Percentiles rank a stretch among this genome's conserved stretches.
Evolutionary conservation across 352 stramenopile species (phyloP).

Genomic region (Blastocystis sp.): DNA sequence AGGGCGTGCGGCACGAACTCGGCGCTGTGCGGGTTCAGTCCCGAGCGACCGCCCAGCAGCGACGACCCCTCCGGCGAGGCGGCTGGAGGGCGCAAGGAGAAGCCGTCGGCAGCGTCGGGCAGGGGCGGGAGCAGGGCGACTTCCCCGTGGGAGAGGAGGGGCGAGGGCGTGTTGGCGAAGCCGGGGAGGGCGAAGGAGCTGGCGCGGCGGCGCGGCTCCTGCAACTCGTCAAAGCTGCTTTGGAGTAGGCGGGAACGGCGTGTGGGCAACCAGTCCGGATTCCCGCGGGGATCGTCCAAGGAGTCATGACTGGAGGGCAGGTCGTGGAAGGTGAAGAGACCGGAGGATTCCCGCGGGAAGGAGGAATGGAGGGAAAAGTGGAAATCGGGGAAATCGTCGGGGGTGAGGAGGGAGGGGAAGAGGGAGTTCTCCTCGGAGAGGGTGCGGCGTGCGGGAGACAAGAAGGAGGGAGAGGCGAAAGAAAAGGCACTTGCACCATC

Average conservation of each 20-base stretch:
- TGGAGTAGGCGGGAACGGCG: too few relatives aligned
- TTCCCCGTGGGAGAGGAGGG: neutral
- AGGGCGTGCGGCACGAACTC: constrained; percentile 4
- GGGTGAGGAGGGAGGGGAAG: neutral
- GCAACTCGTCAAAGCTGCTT: too few relatives aligned
- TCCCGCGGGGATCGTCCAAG: too few relatives aligned
- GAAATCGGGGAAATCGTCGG: too few relatives aligned
- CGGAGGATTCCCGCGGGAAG: too few relatives aligned
- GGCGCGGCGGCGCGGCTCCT: too few relatives aligned
- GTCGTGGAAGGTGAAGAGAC: too few relatives aligned
- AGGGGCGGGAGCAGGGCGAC: neutral
- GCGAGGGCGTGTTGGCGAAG: neutral
- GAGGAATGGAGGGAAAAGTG: too few relatives aligned
- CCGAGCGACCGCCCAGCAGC: neutral
- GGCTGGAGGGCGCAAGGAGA: neutral
- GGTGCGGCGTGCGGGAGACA: neutral
- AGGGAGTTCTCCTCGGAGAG: neutral
- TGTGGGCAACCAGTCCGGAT: too few relatives aligned
- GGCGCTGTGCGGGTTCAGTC: constrained; percentile 22
- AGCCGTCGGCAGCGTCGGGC: neutral
- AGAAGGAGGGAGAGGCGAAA: neutral
- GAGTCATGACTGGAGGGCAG: too few relatives aligned
- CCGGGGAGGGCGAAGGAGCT: too few relatives aligned
- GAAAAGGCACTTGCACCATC: neutral
- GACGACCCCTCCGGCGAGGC: too few relatives aligned